These are phyloP conservation scores for Trebouxiophyceae sp. DNA, from an alignment of 163 green algal species.

Conservation along the genomic window DNA sequence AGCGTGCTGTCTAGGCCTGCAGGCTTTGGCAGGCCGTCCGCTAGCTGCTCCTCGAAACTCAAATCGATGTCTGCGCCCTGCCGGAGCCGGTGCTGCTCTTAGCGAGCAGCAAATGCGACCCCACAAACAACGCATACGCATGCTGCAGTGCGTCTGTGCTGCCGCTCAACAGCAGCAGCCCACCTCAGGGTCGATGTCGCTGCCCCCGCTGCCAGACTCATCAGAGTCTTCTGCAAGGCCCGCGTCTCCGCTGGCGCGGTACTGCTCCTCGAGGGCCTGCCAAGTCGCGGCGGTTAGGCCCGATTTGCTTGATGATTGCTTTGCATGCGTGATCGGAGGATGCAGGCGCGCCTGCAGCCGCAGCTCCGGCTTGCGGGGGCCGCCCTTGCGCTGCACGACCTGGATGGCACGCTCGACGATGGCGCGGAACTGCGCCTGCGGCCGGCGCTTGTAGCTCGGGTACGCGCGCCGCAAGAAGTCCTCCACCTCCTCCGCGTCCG, in stretches of 20 bases:
- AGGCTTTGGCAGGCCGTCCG: no score
- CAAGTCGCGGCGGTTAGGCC: background rate
- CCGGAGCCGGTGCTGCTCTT: no score
- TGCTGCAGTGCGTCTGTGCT: no score
- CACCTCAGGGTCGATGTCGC: no score
- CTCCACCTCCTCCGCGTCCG: constrained; percentile 43
- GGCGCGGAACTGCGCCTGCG: constrained; percentile 30
- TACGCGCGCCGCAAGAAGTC: constrained; percentile 43
- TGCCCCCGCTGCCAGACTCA: no score
- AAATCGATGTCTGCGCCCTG: no score
- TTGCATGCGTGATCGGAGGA: background rate
- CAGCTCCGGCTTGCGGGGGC: constrained; percentile 33
- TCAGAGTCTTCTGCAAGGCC: no score
- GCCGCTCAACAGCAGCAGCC: no score
- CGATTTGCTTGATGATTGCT: background rate
- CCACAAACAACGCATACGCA: no score
- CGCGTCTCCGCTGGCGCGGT: background rate
- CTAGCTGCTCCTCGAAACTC: no score
- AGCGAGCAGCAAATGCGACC: no score
- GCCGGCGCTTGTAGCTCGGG: constrained; percentile 54
- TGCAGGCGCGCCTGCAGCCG: constrained; percentile 51
- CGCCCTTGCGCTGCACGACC: constrained; percentile 19
- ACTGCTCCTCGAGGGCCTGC: constrained; percentile 4
- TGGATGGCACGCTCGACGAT: constrained; percentile 42
- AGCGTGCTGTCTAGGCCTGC: no score